A percentile compares a stretch with the other conserved stretches of the same genome.
Conservation (phyloP, 257 asterid species). For the Craterostigma plantagineum region DNA sequence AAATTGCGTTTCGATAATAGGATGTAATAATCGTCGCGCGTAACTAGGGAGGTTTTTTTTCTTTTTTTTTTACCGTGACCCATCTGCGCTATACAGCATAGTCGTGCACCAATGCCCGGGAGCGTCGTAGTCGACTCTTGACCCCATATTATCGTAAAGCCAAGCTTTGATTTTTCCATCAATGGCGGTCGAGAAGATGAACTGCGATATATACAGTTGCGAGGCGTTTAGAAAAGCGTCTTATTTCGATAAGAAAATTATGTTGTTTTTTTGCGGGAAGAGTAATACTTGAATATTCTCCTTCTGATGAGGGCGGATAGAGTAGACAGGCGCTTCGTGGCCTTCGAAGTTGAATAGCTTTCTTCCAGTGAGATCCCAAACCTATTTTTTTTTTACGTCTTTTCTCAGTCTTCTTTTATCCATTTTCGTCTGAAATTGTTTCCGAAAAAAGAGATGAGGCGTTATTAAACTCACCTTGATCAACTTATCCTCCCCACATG, state of each 20-base stretch:
- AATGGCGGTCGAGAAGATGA: slow-evolving; percentile 52
- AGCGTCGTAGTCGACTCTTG: slow-evolving; percentile 53
- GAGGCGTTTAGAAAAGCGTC: slow-evolving; percentile 1
- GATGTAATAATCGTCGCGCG: too few species aligned
- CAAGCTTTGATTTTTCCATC: slow-evolving; percentile 68
- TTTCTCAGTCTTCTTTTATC: too few species aligned
- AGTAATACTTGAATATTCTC: slow-evolving; percentile 23
- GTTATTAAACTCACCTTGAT: slow-evolving; percentile 14
- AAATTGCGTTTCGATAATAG: too few species aligned
- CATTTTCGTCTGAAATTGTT: too few species aligned
- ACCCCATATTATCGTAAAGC: slow-evolving; percentile 48
- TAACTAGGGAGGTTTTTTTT: too few species aligned
- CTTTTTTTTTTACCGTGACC: neutral
- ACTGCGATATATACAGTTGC: slow-evolving; percentile 17
- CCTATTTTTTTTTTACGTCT: slow-evolving; percentile 15
- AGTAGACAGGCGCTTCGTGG: slow-evolving; percentile 38
- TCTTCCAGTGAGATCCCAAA: slow-evolving; percentile 33
- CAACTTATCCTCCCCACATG: slow-evolving; percentile 27
- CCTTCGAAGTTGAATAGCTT: slow-evolving; percentile 32
- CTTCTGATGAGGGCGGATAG: slow-evolving; percentile 33
- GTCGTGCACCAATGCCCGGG: slow-evolving; percentile 60
- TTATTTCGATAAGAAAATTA: too few species aligned
- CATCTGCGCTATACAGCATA: slow-evolving; percentile 54
- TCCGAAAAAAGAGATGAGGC: neutral
- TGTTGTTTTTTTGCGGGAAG: too few species aligned